phyloP scores from a whole-genome alignment of 495 filamentous ascomycete genomes.

The Chaetomium fimeti region DNA sequence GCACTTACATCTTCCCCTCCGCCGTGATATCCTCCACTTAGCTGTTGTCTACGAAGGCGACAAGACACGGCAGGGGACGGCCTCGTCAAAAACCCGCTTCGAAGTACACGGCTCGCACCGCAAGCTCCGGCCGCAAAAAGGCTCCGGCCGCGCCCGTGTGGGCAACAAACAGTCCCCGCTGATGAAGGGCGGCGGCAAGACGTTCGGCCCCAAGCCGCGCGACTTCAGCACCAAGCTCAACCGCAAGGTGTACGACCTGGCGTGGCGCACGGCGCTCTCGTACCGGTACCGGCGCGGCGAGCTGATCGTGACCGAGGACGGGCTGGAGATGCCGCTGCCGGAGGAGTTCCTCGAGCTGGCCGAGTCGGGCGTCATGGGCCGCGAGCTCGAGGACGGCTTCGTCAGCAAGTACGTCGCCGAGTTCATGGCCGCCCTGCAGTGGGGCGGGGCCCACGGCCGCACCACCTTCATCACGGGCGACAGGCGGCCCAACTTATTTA shows the following conservation, averaged over 20 bases:
- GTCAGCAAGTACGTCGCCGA: constrained; percentile 60
- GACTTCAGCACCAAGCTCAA: constrained; percentile 84
- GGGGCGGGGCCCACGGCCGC: constrained; percentile 66
- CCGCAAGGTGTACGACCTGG: constrained; percentile 89
- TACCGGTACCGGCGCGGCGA: constrained; percentile 86
- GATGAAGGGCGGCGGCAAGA: constrained; percentile 78
- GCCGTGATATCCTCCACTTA: constrained; percentile 88
- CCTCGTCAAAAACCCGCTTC: constrained; percentile 75
- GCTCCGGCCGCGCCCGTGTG: constrained; percentile 71
- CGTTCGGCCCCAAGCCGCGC: constrained; percentile 80
- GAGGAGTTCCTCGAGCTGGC: constrained; percentile 43
- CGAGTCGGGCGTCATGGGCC: constrained; percentile 27
- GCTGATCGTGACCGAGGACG: constrained; percentile 76
- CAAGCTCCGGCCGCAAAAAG: constrained; percentile 85
- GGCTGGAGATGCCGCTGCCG: constrained; percentile 59
- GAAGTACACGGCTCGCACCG: constrained; percentile 78
- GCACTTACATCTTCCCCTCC: constrained; percentile 80
- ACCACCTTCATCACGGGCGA: constrained; percentile 73
- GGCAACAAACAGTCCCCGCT: constrained; percentile 83
- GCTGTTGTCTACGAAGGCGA: constrained; percentile 94
- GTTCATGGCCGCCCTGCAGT: constrained; percentile 67
- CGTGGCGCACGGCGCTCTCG: constrained; percentile 90
- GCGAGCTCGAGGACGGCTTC: constrained; percentile 45
- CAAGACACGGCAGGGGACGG: constrained; percentile 80
- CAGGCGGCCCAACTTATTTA: constrained; percentile 53